These are phyloP conservation scores for Calonectria honghensis DNA, from an alignment of 2,329 filamentous ascomycete genomes.

Conservation along the genomic window DNA sequence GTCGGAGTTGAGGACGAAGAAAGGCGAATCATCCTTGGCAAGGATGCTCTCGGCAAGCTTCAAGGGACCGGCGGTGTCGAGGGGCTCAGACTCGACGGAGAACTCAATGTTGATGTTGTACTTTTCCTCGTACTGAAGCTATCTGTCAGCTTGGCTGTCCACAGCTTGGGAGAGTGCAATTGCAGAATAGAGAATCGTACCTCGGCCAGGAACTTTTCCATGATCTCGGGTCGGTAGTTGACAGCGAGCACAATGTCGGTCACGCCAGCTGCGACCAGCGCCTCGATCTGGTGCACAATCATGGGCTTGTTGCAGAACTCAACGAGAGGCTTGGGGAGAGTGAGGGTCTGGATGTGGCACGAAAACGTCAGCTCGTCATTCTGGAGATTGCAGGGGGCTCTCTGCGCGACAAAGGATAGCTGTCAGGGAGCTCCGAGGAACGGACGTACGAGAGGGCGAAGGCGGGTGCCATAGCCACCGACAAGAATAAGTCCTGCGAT, in stretches of 20 bases:
- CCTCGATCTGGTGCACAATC: conserved; percentile 98
- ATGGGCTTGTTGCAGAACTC: conserved; percentile 99
- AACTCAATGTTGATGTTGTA: conserved; percentile 98
- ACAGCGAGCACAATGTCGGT: conserved; percentile 98
- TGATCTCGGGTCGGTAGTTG: conserved; percentile 98
- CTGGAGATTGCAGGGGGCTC: conserved; percentile 8
- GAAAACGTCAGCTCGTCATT: conserved; percentile 48
- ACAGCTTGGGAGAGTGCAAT: not conserved
- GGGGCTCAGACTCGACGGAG: conserved; percentile 95
- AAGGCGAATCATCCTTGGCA: conserved; percentile 93
- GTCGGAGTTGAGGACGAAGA: conserved; percentile 99
- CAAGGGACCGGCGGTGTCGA: conserved; percentile 95
- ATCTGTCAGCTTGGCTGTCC: conserved; percentile 37
- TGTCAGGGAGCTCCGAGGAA: conserved; percentile 41
- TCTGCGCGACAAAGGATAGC: conserved; percentile 38
- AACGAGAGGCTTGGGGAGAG: conserved; percentile 96
- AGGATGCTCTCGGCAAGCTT: conserved; percentile 96
- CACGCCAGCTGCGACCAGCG: conserved; percentile 92
- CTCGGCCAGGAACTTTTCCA: conserved; percentile 95
- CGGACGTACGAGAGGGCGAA: conserved; percentile 90
- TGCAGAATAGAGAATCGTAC: conserved; percentile 65
- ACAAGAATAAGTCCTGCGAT: conserved; percentile 95
- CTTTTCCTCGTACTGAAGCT: conserved; percentile 85
- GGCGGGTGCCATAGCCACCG: conserved; percentile 98
- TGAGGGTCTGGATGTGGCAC: conserved; percentile 82